Evolutionary conservation across 148 eudicot species (phyloP), one percentile per base, ranked within the genome.

Genomic region (Amaranthus hypochondriacus): DNA sequence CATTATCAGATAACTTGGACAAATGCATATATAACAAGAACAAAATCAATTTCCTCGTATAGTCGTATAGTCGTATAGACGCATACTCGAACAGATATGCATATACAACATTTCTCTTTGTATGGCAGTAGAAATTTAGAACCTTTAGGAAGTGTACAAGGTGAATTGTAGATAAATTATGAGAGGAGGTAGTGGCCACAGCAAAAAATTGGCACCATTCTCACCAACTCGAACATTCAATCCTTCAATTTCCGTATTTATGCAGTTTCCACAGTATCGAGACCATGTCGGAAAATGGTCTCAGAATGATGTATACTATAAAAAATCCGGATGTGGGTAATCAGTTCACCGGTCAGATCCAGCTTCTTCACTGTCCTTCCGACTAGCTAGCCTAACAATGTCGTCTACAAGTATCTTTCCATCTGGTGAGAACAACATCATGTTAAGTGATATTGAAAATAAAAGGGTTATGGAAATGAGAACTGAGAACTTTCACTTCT

Each of bases 371-470:
- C 39, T 80, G 43, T 81, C 84, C 71, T 75, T 81, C 61, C 69
- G 79, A 61, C 87, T 85, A 55, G 82, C 90, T 80, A 90, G 84
- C 80, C 77, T 88, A 70, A 88, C 79, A 72, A 90, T 85, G 80
- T 90, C 96, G 81, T 87, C 88, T 48, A 90, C 92, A 1, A 77
- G 89, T 60, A 90, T 90, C 77, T 85, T 88, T 44, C 96, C 87
- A 74, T 84, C 85, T 82, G 81, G 15, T 76, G 69, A 57, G 49
- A 65, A 63, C 39, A 73, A 46, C 39, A 21, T 5, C 55, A 62
- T 14, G 44, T 12, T 51, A 62, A 50, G 28, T 51, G 60, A 49
- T 13, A 49, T 50, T 50, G 14, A 4, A 42, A 48, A 9, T 13
- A 46, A 43, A 58, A 49, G 59, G 7, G 13, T 9, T 28, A 59